Percentiles rank a stretch among this genome's conserved stretches.
phyloP scores from a whole-genome alignment of 768 basidiomycete species.

The Suillus variegatus region DNA sequence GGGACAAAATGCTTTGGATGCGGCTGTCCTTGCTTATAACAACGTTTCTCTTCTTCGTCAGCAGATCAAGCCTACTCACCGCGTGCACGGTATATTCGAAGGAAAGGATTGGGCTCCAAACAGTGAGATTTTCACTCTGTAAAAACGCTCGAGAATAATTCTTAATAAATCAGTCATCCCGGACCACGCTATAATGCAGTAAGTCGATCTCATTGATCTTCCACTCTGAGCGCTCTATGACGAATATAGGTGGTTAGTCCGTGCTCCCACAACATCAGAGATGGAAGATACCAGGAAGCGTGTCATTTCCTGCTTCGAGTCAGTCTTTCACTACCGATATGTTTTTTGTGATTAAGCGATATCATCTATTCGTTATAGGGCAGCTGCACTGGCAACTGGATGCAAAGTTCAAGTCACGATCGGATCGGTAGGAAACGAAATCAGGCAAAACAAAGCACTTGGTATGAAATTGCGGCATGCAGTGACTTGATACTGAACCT shows the following conservation, averaged over 20 bases:
- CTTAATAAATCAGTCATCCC: conserved; percentile 61
- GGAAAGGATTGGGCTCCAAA: conserved; percentile 73
- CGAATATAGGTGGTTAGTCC: conserved; percentile 57
- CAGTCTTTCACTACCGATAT: conserved; percentile 18
- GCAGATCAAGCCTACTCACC: conserved; percentile 69
- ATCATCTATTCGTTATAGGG: conserved; percentile 35
- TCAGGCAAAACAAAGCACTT: conserved; percentile 63
- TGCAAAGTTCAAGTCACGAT: conserved; percentile 48
- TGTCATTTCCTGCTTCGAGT: conserved; percentile 70
- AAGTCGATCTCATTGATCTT: conserved; percentile 18
- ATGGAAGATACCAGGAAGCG: conserved; percentile 54
- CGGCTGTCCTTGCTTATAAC: conserved; percentile 75
- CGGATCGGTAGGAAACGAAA: conserved; percentile 41
- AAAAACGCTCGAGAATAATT: neutral
- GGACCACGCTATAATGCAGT: conserved; percentile 71
- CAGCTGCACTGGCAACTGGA: conserved; percentile 61
- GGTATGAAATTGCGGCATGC: conserved; percentile 33
- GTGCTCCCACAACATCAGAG: conserved; percentile 62
- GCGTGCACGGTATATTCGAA: conserved; percentile 75
- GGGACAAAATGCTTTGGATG: conserved; percentile 75
- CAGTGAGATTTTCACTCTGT: conserved; percentile 39
- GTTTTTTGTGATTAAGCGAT: neutral
- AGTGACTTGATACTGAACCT: neutral
- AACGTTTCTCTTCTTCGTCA: conserved; percentile 78
- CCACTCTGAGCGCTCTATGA: neutral